These are phyloP conservation scores for Neofusicoccum umdonicola DNA, from an alignment of 2,329 filamentous ascomycete genomes.

Conservation along the genomic window DNA sequence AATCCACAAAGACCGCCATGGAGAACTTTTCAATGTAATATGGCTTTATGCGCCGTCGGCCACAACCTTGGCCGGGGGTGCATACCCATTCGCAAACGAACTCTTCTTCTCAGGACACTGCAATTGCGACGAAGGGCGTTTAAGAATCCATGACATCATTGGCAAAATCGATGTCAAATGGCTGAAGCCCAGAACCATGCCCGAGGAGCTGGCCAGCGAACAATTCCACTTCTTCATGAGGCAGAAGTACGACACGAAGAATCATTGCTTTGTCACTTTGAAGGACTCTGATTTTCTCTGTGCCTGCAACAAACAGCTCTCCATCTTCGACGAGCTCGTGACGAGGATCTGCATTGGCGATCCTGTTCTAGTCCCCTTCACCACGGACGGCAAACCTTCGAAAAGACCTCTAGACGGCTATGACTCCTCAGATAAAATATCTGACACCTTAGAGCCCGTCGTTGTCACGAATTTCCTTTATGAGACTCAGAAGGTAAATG, in stretches of 20 bases:
- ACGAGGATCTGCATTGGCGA: slow-evolving; percentile 23
- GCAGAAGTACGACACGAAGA: slow-evolving; percentile 62
- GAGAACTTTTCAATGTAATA: slow-evolving; percentile 49
- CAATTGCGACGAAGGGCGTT: slow-evolving; percentile 58
- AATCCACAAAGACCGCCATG: slow-evolving; percentile 38
- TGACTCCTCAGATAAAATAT: background rate
- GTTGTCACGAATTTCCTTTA: slow-evolving; percentile 51
- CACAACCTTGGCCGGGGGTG: slow-evolving; percentile 65
- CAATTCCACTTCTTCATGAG: slow-evolving; percentile 56
- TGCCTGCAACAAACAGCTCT: slow-evolving; percentile 25
- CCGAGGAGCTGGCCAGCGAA: slow-evolving; percentile 22
- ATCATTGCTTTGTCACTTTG: slow-evolving; percentile 63
- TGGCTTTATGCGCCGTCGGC: slow-evolving; percentile 74
- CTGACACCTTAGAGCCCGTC: slow-evolving; percentile 55
- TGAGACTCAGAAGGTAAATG: slow-evolving; percentile 31
- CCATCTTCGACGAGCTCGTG: background rate
- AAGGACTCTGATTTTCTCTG: slow-evolving; percentile 47
- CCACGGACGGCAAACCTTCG: background rate
- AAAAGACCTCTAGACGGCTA: background rate
- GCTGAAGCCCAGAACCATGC: slow-evolving; percentile 53
- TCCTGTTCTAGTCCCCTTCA: background rate
- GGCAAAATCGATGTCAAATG: slow-evolving; percentile 57
- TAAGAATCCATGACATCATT: slow-evolving; percentile 57
- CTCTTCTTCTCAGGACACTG: slow-evolving; percentile 76
- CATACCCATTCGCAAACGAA: slow-evolving; percentile 70